Percentiles rank a stretch among this genome's conserved stretches.
These are phyloP conservation scores for Talaromyces borbonicus DNA, from an alignment of 495 filamentous ascomycete species.

Conservation along the genomic window DNA sequence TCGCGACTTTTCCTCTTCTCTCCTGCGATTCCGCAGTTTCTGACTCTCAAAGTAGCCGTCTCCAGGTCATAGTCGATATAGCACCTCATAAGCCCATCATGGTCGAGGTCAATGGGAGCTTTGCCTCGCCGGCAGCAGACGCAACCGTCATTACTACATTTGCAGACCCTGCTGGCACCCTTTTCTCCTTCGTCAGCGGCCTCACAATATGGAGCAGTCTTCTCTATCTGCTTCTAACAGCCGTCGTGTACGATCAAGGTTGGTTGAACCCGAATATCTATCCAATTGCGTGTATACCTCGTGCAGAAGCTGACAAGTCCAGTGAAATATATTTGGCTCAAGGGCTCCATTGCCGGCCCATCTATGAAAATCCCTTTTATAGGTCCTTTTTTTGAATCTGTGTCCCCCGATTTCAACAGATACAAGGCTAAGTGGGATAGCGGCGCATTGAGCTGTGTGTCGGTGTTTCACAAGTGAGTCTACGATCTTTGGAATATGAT, in stretches of 20 bases:
- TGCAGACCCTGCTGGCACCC: conserved; percentile 29
- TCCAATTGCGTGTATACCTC: conserved; percentile 2
- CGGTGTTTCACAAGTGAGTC: conserved; percentile 97
- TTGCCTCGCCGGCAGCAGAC: conserved; percentile 68
- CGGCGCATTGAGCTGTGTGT: conserved; percentile 88
- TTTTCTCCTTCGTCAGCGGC: conserved; percentile 40
- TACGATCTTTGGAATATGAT: no score
- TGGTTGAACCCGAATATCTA: conserved; percentile 26
- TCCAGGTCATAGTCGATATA: background rate
- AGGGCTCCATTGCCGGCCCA: conserved; percentile 78
- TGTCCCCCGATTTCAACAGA: conserved; percentile 83
- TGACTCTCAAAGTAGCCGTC: background rate
- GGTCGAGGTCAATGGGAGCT: conserved; percentile 58
- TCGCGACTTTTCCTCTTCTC: conserved; percentile 2
- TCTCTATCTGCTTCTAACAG: conserved; percentile 54
- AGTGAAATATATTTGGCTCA: conserved; percentile 82
- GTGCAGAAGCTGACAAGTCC: conserved; percentile 19
- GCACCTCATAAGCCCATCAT: conserved; percentile 28
- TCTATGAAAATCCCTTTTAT: conserved; percentile 86
- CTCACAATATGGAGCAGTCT: conserved; percentile 53
- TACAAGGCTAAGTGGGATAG: conserved; percentile 90
- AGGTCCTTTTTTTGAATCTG: conserved; percentile 85
- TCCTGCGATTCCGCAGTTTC: background rate
- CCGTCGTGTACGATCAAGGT: conserved; percentile 83
- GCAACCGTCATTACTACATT: conserved; percentile 43